Base-by-base conservation (phyloP, 129 eudicot genomes). In the Oenanthe sinensis region DNA sequence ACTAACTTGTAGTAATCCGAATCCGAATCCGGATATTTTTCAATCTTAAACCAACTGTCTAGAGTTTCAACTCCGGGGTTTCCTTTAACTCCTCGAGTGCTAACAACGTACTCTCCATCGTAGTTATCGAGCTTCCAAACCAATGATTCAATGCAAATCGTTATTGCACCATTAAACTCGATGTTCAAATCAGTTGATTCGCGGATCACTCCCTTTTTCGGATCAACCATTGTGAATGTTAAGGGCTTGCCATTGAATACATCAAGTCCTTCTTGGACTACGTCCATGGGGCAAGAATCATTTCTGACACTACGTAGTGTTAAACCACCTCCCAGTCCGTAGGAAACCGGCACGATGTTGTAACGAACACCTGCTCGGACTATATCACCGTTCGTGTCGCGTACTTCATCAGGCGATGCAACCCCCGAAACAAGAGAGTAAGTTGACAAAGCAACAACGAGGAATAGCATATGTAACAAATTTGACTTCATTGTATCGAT, bases 301-400 rank as follows among this genome's bases (percentile, higher is more conserved):
- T 79, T 83, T 40, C 89, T 85, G 2, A n/a, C n/a, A n/a, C 68
- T 12, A 4, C 75, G 84, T 44, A 81, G 80, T 3, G 85, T 75
- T 13, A 91, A 75, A 3, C 97, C 97, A 0, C 97, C 97, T 6
- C 91, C 92, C 67, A 50, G 69, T 67, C 96, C 96, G 8, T 88
- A 88, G 70, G 83, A 3, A 0, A 77, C 94, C 0, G 94, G 97
- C 74, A 87, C 77, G 70, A 91, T 87, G 83, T 79, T 78, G 90
- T 89, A 91, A 0, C 78, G 28, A 20, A 77, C 65, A 14, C 88
- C 88, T 0, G 89, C 72, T 0, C 79, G 84, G 80, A 91, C 63
- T 28, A 75, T 33, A 54, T 85, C 75, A 20, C 92, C 92, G 30
- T 82, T 75, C n/a, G 58, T 40, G 86, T 91, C 96, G 16, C 83